A percentile compares a stretch with the other conserved stretches of the same genome.
Evolutionary conservation across 2,329 filamentous ascomycete species (phyloP).

Genomic region (Podosphaera xanthii): DNA sequence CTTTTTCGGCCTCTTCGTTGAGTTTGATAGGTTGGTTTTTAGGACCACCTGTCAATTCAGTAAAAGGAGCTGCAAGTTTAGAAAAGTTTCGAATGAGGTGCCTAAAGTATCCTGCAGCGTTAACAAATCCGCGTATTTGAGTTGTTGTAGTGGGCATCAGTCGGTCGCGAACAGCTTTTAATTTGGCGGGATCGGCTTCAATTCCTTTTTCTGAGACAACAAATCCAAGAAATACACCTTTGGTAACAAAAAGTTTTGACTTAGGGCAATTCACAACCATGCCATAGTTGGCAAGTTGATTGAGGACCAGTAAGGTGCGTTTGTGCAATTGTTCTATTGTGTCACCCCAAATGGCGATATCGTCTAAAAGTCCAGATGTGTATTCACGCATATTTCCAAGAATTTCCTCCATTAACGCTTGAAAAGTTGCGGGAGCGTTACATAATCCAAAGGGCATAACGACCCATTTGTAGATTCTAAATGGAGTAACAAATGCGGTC

Average conservation of each 20-base stretch:
- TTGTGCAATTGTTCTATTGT: background rate
- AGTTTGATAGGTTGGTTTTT: background rate
- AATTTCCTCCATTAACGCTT: background rate
- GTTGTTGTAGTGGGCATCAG: background rate
- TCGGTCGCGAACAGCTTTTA: background rate
- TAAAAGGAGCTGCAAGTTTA: background rate
- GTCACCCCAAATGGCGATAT: background rate
- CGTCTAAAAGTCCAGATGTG: background rate
- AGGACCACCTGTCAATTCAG: background rate
- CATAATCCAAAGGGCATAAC: conserved; percentile 2
- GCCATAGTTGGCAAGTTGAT: background rate
- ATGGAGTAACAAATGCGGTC: background rate
- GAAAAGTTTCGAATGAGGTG: background rate
- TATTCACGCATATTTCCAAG: background rate
- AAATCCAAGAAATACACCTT: background rate
- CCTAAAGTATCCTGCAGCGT: background rate
- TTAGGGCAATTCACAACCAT: background rate
- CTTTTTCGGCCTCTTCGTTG: background rate
- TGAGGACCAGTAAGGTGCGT: background rate
- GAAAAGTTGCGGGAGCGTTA: conserved; percentile 1
- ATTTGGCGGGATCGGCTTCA: background rate
- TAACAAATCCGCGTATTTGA: background rate
- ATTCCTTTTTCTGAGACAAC: background rate
- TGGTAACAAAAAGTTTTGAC: background rate
- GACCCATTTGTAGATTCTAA: background rate